phyloP scores from a whole-genome alignment of 1,284 basidiomycete genomes.

The Golubevia pallescens region DNA sequence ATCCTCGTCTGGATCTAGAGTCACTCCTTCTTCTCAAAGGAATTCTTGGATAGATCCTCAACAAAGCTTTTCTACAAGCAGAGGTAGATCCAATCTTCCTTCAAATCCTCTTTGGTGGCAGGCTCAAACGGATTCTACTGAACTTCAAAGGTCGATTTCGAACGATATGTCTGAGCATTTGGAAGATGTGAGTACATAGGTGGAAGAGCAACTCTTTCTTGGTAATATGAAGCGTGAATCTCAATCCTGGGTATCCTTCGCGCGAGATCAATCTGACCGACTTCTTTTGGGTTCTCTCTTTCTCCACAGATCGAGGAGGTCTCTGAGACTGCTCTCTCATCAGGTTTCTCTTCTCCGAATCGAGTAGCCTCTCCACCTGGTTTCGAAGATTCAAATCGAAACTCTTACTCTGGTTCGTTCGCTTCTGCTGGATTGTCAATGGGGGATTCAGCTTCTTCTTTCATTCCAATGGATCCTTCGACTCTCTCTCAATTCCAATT shows the following conservation, averaged over 20 bases:
- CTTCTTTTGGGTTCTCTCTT: neutral
- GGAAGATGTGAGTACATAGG: too few relatives aligned
- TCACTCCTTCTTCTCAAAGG: neutral
- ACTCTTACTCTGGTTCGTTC: conserved; percentile 2
- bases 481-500: conserved; percentile 20
- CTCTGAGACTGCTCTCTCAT: conserved; percentile 5
- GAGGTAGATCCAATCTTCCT: neutral
- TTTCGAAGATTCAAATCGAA: neutral
- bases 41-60: too few relatives aligned
- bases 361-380: conserved; percentile 1
- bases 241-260: too few relatives aligned
- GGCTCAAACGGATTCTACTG: neutral
- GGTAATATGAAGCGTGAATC: too few relatives aligned
- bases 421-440: neutral
- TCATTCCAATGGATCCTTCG: conserved; percentile 4
- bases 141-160: too few relatives aligned
- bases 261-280: neutral
- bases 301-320: conserved; percentile 10
- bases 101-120: neutral
- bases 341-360: neutral
- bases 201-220: too few relatives aligned
- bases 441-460: conserved; percentile 4
- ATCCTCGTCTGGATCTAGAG: neutral
- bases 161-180: too few relatives aligned
- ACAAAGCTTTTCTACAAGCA: neutral